These are phyloP conservation scores for Pseudogymnoascus sp. DNA, from an alignment of 2,329 filamentous ascomycete genomes.

Conservation along the genomic window DNA sequence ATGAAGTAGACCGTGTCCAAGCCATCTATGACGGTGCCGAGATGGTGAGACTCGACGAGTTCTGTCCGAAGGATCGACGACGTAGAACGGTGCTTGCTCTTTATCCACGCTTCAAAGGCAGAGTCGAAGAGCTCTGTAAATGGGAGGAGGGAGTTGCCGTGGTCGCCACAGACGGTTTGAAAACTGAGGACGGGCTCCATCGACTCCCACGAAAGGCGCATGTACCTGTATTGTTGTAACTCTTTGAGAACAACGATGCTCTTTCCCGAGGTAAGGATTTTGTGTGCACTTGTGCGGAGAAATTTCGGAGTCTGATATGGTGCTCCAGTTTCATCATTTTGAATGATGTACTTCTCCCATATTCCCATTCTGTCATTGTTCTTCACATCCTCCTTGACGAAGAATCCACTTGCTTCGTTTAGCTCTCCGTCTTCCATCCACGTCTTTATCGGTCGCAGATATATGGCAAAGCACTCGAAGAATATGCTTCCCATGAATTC, in stretches of 20 bases:
- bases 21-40: constrained; percentile 55
- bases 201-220: constrained; percentile 26
- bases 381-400: constrained; percentile 53
- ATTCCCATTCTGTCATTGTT: constrained; percentile 44
- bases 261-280: constrained; percentile 82
- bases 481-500: constrained; percentile 60
- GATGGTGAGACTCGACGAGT: constrained; percentile 59
- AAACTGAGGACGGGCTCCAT: constrained; percentile 45
- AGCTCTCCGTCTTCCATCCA: constrained; percentile 83
- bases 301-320: constrained; percentile 63
- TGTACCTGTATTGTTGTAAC: constrained; percentile 45
- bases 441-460: constrained; percentile 65
- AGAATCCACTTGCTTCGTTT: constrained; percentile 59
- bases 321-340: constrained; percentile 47
- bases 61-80: constrained; percentile 55
- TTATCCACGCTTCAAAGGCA: constrained; percentile 68
- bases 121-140: constrained; percentile 67
- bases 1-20: constrained; percentile 70
- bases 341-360: constrained; percentile 47
- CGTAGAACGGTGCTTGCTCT: constrained; percentile 62
- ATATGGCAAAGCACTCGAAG: constrained; percentile 72
- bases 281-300: constrained; percentile 56
- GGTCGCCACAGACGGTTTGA: constrained; percentile 42
- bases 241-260: constrained; percentile 76
- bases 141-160: constrained; percentile 44